Conservation (phyloP, 352 stramenopile genomes). For the Globisporangium nodosum region DNA sequence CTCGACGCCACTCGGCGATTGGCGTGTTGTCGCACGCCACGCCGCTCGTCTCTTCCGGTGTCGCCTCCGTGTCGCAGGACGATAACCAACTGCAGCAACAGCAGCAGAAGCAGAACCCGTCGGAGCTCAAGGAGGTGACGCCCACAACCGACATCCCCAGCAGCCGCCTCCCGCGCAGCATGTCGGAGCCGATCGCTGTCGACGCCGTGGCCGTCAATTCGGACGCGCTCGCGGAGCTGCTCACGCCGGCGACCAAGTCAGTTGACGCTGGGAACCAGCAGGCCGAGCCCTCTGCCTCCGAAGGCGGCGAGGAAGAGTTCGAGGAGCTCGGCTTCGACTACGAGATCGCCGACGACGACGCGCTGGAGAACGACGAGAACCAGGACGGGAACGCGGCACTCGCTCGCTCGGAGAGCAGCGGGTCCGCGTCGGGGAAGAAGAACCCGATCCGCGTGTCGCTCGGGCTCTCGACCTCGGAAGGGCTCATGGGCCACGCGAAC, state of each 20-base stretch:
- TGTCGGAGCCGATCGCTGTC: neutral
- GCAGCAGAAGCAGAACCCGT: neutral
- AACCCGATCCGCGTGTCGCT: conserved; percentile 38
- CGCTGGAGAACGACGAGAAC: conserved; percentile 10
- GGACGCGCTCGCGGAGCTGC: neutral
- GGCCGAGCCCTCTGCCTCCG: neutral
- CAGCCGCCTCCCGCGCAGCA: neutral
- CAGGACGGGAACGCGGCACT: conserved; percentile 2
- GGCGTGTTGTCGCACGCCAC: neutral
- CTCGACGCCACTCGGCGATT: conserved; percentile 1
- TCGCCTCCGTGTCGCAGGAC: neutral
- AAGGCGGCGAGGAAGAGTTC: conserved; percentile 5
- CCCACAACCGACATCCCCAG: neutral
- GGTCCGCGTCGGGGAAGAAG: conserved; percentile 8
- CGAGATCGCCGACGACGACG: neutral
- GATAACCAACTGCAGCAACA: neutral
- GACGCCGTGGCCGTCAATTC: neutral
- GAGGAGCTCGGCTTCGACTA: conserved; percentile 9
- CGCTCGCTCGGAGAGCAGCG: neutral
- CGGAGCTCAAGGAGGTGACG: neutral
- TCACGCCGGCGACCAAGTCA: neutral
- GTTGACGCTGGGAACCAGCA: neutral
- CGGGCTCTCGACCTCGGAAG: conserved; percentile 37
- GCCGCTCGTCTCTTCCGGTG: neutral
- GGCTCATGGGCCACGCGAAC: conserved; percentile 51